Conservation (phyloP, 768 basidiomycete species). For the Trametes sanguinea region DNA sequence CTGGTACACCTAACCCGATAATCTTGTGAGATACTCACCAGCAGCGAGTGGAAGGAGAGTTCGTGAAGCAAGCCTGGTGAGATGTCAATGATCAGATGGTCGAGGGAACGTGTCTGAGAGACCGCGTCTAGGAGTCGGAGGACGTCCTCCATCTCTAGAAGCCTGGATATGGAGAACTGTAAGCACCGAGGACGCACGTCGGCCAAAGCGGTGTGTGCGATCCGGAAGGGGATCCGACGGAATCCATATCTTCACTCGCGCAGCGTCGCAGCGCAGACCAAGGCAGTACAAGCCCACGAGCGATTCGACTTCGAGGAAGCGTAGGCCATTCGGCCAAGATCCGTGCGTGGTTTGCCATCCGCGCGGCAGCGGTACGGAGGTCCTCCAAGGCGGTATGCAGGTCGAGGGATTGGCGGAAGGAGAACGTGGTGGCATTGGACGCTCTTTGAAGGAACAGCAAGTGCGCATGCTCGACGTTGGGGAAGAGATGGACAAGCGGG, state of each 20-base stretch:
- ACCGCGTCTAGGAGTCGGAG: neutral
- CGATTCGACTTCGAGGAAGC: neutral
- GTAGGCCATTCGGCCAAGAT: neutral
- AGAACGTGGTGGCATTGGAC: neutral
- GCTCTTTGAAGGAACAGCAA: neutral
- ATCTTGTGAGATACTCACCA: neutral
- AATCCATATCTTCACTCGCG: neutral
- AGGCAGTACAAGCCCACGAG: neutral
- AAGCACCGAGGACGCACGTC: neutral
- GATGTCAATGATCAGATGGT: neutral
- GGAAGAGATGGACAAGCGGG: slow-evolving; percentile 1
- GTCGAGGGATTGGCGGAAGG: neutral
- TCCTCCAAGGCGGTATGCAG: neutral
- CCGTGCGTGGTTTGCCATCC: neutral
- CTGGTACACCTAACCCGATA: no score
- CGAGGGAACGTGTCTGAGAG: neutral
- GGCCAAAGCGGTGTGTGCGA: neutral
- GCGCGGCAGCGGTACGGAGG: neutral
- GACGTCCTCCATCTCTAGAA: neutral
- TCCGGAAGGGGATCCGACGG: neutral
- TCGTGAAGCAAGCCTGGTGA: neutral
- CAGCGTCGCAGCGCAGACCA: neutral
- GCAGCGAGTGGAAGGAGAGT: neutral
- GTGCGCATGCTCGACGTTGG: neutral
- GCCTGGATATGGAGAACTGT: neutral